phyloP scores from a whole-genome alignment of 2,329 filamentous ascomycete genomes.

The Curvularia hawaiiensis region DNA sequence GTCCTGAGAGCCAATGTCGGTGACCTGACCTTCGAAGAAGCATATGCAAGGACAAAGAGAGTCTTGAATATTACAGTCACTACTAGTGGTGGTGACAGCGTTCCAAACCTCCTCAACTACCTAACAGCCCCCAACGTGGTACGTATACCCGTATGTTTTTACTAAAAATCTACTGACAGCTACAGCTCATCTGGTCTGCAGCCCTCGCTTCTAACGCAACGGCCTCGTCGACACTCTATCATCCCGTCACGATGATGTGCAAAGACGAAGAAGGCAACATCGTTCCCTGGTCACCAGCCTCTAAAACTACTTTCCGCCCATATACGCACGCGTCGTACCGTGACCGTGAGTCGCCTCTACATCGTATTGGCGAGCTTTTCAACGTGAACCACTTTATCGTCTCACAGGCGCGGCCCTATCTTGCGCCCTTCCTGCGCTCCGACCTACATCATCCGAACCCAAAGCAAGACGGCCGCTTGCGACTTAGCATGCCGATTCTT shows the following conservation, averaged over 20 bases:
- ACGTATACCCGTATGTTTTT: constrained; percentile 49
- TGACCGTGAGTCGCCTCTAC: constrained; percentile 70
- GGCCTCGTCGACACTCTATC: constrained; percentile 68
- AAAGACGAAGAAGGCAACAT: constrained; percentile 77
- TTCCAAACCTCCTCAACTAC: constrained; percentile 88
- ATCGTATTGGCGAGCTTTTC: constrained; percentile 79
- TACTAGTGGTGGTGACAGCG: constrained; percentile 72
- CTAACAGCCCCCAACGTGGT: constrained; percentile 92
- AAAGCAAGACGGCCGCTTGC: constrained; percentile 62
- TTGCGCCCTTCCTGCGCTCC: constrained; percentile 82
- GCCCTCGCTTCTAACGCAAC: constrained; percentile 77
- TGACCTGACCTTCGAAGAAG: constrained; percentile 91
- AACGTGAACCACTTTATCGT: constrained; percentile 97
- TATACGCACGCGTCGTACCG: constrained; percentile 68
- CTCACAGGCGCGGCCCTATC: constrained; percentile 87
- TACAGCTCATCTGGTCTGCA: constrained; percentile 77
- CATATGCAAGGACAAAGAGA: constrained; percentile 81
- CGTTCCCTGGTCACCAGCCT: constrained; percentile 70
- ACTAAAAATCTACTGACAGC: constrained; percentile 15
- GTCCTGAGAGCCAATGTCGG: constrained; percentile 86
- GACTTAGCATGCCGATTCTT: constrained; percentile 62
- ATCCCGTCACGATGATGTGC: constrained; percentile 72
- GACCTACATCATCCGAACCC: constrained; percentile 76
- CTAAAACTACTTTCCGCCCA: constrained; percentile 68
- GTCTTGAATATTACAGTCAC: constrained; percentile 92